Base-by-base conservation (phyloP, 78 protist genomes). In the slime mould (Dictyostelium discoideum) region DNA sequence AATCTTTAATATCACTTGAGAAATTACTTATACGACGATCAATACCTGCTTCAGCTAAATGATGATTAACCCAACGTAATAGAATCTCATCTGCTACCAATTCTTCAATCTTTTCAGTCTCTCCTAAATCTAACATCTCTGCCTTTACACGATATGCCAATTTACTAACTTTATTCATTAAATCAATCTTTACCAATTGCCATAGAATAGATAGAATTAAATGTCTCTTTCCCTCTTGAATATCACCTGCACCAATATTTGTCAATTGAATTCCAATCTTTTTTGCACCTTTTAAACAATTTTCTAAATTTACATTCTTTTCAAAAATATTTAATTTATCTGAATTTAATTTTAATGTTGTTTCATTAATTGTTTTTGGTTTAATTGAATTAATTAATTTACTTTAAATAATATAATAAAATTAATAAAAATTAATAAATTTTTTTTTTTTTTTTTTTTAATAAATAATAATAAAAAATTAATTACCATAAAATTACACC, bases 61-160 rank as follows among this genome's bases (percentile, higher is more conserved):
- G 92, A 76, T 83, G 92, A 65, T 93, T 93, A 24, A 93, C 87
- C 96, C 96, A 93, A 74, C 92, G 89, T 44, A 93, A 67, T 18
- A 93, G 26, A 67, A 93, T 93, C 32, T 93, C 94, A 76, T 93
- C 96, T 1, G 96, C 57, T 4, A 82, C 87, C 44, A 90, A 73
- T 13, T 90, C 88, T 9, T 90, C 89, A 2, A 90, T 42, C 20
- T 32, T 54, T 20, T 93, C 92, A 0, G 37, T 65, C 29, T 73
- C 93, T 0, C 37, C 32, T 29, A 87, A 37, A 37, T 67, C 85
- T 22, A 93, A 74, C 16, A 84, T 93, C 77, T 84, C 93, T 9
- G 88, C 96, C 57, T 72, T 93, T 0, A 90, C 95, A 3, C 95
- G 42, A 29, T 60, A 48, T 80, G 95, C 95, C 13, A 90, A 22